A percentile compares a stretch with the other conserved stretches of the same genome.
Evolutionary conservation across 148 eudicot species (phyloP).

Genomic region (Silene uniflora): DNA sequence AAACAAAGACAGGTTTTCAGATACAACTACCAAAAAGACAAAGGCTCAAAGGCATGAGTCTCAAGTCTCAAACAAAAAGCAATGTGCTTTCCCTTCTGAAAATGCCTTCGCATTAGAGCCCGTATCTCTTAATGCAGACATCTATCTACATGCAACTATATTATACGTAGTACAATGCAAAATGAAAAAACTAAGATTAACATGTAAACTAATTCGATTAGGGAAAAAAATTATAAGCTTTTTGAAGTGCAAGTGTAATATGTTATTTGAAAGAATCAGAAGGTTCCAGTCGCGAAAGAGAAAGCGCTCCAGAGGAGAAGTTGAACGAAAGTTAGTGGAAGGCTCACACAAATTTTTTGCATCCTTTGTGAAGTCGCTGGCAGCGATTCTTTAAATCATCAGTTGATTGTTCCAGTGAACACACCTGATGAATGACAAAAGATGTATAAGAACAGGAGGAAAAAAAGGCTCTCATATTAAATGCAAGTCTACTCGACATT

Average conservation of each 20-base stretch:
- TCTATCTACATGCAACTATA: too few species aligned
- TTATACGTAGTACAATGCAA: not conserved
- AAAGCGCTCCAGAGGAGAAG: not conserved
- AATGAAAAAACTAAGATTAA: not conserved
- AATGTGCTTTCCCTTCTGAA: not conserved
- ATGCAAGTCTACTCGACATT: not conserved
- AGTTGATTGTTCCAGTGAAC: slow-evolving; percentile 55
- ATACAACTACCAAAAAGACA: not conserved
- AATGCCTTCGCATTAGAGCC: not conserved
- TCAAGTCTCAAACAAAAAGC: not conserved
- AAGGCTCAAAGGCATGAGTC: too few species aligned
- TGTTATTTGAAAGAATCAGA: not conserved
- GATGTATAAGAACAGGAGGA: not conserved
- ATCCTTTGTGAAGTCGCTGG: slow-evolving; percentile 69
- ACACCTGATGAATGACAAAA: slow-evolving; percentile 31
- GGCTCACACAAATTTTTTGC: slow-evolving; percentile 68
- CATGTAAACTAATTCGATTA: too few species aligned
- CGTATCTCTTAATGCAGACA: not conserved
- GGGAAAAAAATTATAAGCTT: not conserved
- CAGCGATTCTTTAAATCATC: slow-evolving; percentile 88
- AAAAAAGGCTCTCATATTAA: not conserved
- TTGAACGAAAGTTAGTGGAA: not conserved
- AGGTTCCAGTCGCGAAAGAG: not conserved
- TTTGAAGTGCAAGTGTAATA: not conserved
- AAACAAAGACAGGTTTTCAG: not conserved